Base-by-base conservation (phyloP, 805 yeast species). In the Blastobotrys parvus region DNA sequence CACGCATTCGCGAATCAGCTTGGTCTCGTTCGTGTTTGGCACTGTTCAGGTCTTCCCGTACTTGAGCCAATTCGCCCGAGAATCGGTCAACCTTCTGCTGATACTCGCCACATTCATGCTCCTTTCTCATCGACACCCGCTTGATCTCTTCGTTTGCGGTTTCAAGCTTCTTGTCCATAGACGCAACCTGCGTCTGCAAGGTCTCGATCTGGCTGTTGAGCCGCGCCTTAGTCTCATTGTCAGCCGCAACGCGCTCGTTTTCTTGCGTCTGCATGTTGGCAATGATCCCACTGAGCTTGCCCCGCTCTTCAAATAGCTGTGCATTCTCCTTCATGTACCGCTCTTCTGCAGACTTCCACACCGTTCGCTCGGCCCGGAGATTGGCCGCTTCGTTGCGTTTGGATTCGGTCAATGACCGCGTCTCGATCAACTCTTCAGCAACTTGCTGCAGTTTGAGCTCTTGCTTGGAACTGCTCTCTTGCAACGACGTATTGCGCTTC, bases 31-130 rank as follows among this genome's bases (percentile, higher is more conserved):
- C 45, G 2, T 53, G 49, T 35, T 68, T 67, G 49, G 76, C 75
- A 8, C 63, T 62, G 1, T 60, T 51, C 15, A 78, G 56, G 4
- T 67, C 64, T 27, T 70, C 70, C 38, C 68, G 69, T 0, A 72
- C 53, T 1, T 62, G 55, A 35, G 64, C 47, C 35, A 78, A 56
- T 38, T 75, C 76, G 10, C 62, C 58, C 41, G 70, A 65, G 25
- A 82, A 60, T 16, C 70, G 65, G 43, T 79, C 82, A 31, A 82
- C 71, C 56, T 79, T 79, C 38, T 73, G 76, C 65, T 82, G 72
- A 61, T 70, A 69, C 41, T 78, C 73, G 39, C 67, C 71, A 33
- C 76, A 65, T 38, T 75, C 82, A 2, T 73, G 59, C 47, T 81
- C 87, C 47, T 70, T 77, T 4, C 79, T 67, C 22, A 74, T 65